Conservation (phyloP, 257 asterid genomes). For the Pogostemon cablin region DNA sequence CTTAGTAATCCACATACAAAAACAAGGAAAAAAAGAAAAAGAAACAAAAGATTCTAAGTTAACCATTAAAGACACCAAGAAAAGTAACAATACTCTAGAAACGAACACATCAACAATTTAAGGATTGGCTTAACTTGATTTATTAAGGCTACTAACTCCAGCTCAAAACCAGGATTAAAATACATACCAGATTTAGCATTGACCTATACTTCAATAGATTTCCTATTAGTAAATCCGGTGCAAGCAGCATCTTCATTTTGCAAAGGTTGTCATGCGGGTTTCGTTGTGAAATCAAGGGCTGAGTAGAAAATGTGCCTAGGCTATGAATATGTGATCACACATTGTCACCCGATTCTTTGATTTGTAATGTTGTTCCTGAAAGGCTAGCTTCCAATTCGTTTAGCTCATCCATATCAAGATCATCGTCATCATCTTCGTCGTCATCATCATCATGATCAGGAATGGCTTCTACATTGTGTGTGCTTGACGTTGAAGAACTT, state of each 20-base stretch:
- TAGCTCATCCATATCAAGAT: conserved; percentile 82
- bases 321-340: conserved; percentile 34
- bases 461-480: conserved; percentile 40
- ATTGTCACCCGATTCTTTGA: conserved; percentile 48
- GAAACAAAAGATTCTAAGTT: background rate
- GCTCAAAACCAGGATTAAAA: conserved; percentile 25
- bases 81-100: background rate
- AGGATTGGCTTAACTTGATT: conserved; percentile 11
- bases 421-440: conserved; percentile 66
- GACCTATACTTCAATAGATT: conserved; percentile 20
- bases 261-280: conserved; percentile 19
- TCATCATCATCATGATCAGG: conserved; percentile 28
- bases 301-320: conserved; percentile 36
- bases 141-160: conserved; percentile 14
- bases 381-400: conserved; percentile 90
- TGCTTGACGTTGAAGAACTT: conserved; percentile 66
- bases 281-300: conserved; percentile 7
- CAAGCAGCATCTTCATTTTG: conserved; percentile 13
- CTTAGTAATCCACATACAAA: background rate
- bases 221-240: conserved; percentile 25
- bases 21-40: background rate
- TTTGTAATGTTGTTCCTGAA: conserved; percentile 67
- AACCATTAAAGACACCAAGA: background rate
- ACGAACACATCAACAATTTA: background rate
- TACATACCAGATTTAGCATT: conserved; percentile 24